Conservation (phyloP, 2,329 filamentous ascomycete genomes). For the Ramularia endophylla region DNA sequence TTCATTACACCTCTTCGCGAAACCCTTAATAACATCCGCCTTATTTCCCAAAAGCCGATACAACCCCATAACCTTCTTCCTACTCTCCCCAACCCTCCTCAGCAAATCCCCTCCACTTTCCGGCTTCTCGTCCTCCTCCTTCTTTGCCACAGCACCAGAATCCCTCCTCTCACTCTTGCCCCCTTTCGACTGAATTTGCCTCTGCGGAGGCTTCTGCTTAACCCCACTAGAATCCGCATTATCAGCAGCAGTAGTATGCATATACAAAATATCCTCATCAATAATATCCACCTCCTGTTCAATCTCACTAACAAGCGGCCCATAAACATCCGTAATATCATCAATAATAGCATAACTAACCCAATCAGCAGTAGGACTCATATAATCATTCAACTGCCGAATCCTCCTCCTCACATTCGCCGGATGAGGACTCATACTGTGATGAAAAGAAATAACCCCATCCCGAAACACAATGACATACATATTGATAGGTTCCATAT, state of each 20-base stretch:
- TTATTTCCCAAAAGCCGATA: slow-evolving; percentile 94
- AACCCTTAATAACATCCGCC: slow-evolving; percentile 98
- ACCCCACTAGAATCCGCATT: slow-evolving; percentile 15
- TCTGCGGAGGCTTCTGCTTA: slow-evolving; percentile 25
- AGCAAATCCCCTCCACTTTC: slow-evolving; percentile 71
- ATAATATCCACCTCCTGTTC: slow-evolving; percentile 97
- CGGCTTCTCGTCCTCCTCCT: slow-evolving; percentile 34
- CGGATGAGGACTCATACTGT: slow-evolving; percentile 90
- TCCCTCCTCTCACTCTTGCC: neutral
- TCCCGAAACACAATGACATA: slow-evolving; percentile 96
- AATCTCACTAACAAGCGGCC: slow-evolving; percentile 83
- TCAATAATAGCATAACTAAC: slow-evolving; percentile 98
- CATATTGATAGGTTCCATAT: slow-evolving; percentile 93
- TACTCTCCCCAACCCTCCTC: slow-evolving; percentile 82
- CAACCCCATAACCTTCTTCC: slow-evolving; percentile 95
- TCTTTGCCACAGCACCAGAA: slow-evolving; percentile 18
- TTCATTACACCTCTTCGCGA: slow-evolving; percentile 97
- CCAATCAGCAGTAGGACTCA: slow-evolving; percentile 92
- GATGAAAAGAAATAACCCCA: slow-evolving; percentile 93
- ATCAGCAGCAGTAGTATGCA: slow-evolving; percentile 57
- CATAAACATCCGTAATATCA: slow-evolving; percentile 96
- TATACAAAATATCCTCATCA: slow-evolving; percentile 78
- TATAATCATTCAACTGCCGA: slow-evolving; percentile 86
- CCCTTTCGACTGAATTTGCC: neutral
- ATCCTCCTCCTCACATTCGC: slow-evolving; percentile 93